Percentiles rank a stretch among this genome's conserved stretches.
phyloP scores from a whole-genome alignment of 179 eudicot genomes.

The Drosera spatulata region DNA sequence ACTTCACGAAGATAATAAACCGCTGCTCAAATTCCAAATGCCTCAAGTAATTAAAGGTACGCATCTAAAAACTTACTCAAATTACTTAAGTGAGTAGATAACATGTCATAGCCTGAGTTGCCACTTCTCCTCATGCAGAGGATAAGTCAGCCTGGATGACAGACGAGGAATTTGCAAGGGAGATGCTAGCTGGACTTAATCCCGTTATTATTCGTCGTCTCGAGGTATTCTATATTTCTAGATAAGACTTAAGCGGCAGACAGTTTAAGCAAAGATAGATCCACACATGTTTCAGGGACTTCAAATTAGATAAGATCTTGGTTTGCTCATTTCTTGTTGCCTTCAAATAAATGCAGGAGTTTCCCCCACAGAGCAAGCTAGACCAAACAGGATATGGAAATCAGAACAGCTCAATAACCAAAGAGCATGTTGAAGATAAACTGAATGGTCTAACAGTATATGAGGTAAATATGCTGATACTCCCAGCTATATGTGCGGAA shows the following conservation, averaged over 20 bases:
- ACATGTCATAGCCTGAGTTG: no score
- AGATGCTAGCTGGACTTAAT: conserved; percentile 69
- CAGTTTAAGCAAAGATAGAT: no score
- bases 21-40: conserved; percentile 42
- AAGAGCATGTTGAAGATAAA: conserved; percentile 24
- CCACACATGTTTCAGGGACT: no score
- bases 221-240: conserved; percentile 19
- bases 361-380: conserved; percentile 65
- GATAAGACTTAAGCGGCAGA: no score
- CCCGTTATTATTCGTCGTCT: conserved; percentile 55
- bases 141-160: conserved; percentile 75
- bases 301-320: no score
- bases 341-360: conserved; percentile 35
- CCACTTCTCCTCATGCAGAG: conserved; percentile 15
- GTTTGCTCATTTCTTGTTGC: not conserved
- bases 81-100: no score
- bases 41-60: conserved; percentile 62
- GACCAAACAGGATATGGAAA: conserved; percentile 38
- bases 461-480: conserved; percentile 23
- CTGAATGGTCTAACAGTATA: conserved; percentile 43
- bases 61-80: not conserved
- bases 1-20: conserved; percentile 36
- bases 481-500: no score
- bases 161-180: conserved; percentile 90
- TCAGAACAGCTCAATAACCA: conserved; percentile 45